Percentiles rank a stretch among this genome's conserved stretches.
Conservation (phyloP, 345 rosid species). For the Eucalyptus shirleyi region DNA sequence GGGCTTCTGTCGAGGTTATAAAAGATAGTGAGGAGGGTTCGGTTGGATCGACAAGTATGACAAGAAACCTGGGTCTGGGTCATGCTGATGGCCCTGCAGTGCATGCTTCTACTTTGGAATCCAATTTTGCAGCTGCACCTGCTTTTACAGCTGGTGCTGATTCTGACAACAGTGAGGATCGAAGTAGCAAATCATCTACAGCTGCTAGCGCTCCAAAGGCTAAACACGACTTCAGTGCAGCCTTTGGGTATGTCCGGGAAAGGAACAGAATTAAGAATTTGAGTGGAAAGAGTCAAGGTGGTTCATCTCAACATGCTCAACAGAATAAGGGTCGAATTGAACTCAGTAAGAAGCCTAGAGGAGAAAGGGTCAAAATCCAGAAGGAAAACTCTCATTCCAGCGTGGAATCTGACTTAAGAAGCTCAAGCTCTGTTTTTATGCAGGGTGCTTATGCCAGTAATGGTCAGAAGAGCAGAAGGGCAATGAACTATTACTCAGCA, state of each 20-base stretch:
- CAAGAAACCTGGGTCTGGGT: constrained; percentile 11
- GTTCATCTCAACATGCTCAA: constrained; percentile 25
- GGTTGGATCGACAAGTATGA: constrained; percentile 22
- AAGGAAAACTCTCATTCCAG: constrained; percentile 86
- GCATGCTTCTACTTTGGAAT: constrained; percentile 24
- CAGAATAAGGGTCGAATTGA: constrained; percentile 39
- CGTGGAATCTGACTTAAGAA: constrained; percentile 83
- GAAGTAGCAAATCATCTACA: constrained; percentile 70
- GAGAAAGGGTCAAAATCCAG: constrained; percentile 71
- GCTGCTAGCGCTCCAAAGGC: constrained; percentile 54
- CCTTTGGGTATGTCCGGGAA: constrained; percentile 19
- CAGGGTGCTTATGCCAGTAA: constrained; percentile 54
- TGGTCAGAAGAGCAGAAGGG: constrained; percentile 29
- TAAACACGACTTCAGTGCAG: constrained; percentile 25
- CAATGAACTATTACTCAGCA: constrained; percentile 44
- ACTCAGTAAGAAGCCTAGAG: constrained; percentile 64
- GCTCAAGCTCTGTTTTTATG: constrained; percentile 74
- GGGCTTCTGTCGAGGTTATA: constrained; percentile 13
- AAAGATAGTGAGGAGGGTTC: constrained; percentile 29
- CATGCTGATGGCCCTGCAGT: constrained; percentile 15
- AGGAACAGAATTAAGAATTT: constrained; percentile 29
- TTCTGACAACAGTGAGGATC: constrained; percentile 62
- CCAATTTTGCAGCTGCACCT: constrained; percentile 37
- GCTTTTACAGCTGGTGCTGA: constrained; percentile 33
- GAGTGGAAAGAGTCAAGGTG: constrained; percentile 29